Percentiles rank a stretch among this genome's conserved stretches.
Conservation (phyloP, 2,329 filamentous ascomycete genomes). For the Fusarium beomiforme region DNA sequence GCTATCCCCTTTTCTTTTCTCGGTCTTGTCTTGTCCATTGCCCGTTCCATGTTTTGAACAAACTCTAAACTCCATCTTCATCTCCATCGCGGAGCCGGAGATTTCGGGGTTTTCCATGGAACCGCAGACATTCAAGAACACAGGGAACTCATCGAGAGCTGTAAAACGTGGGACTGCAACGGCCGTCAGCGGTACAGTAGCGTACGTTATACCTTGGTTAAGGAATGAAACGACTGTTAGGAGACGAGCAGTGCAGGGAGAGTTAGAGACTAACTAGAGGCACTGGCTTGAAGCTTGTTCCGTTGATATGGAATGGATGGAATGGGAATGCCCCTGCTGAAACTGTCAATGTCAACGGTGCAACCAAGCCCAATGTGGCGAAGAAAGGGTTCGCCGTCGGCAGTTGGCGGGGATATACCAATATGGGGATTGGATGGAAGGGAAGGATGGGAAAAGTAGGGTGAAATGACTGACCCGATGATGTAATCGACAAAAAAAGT, state of each 20-base stretch:
- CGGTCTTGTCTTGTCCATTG: neutral
- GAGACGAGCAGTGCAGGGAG: neutral
- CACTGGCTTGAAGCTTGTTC: slow-evolving; percentile 14
- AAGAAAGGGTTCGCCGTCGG: slow-evolving; percentile 16
- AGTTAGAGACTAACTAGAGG: neutral
- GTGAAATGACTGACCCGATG: slow-evolving; percentile 15
- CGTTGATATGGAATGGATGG: neutral
- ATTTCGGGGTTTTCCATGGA: slow-evolving; percentile 6
- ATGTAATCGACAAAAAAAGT: slow-evolving; percentile 35
- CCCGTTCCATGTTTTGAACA: slow-evolving; percentile 22
- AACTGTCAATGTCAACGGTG: slow-evolving; percentile 21
- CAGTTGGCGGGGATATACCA: slow-evolving; percentile 5
- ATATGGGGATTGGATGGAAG: neutral
- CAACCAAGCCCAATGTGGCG: slow-evolving; percentile 15
- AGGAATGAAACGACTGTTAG: slow-evolving; percentile 8
- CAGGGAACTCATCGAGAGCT: slow-evolving; percentile 9
- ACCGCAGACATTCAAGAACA: slow-evolving; percentile 3
- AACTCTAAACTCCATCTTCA: slow-evolving; percentile 1
- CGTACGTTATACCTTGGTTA: neutral
- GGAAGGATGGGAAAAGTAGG: slow-evolving; percentile 7
- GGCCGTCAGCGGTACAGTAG: slow-evolving; percentile 7
- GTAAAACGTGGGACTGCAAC: slow-evolving; percentile 23
- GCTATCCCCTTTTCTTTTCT: neutral
- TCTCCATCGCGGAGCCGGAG: slow-evolving; percentile 12
- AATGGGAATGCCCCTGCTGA: slow-evolving; percentile 3